These are phyloP conservation scores for Styphnolobium japonicum DNA, from an alignment of 306 rosid species.

Conservation along the genomic window DNA sequence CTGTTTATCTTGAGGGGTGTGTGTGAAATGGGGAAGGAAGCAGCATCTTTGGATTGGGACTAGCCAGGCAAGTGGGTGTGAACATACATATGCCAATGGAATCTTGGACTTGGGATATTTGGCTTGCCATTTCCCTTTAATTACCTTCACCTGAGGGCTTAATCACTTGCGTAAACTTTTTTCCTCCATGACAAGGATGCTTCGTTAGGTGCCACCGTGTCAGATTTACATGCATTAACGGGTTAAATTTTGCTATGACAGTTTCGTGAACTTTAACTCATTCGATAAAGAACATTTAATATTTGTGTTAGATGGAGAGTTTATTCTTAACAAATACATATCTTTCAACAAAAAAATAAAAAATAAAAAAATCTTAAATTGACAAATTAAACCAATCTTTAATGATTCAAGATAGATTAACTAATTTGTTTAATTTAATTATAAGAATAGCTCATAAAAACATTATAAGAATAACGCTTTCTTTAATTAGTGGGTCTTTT, in stretches of 20 bases:
- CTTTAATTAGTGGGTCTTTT: neutral
- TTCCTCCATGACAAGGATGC: neutral
- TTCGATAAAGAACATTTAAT: too few relatives aligned
- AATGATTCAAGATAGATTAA: neutral
- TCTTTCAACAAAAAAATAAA: too few relatives aligned
- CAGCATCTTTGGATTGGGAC: constrained; percentile 30
- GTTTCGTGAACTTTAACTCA: too few relatives aligned
- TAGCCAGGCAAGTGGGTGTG: constrained; percentile 29
- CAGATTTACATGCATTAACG: neutral
- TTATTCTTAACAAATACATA: too few relatives aligned
- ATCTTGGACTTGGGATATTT: constrained; percentile 41
- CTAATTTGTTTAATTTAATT: neutral
- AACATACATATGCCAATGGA: constrained; percentile 28
- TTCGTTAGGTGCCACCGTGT: neutral
- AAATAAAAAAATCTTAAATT: too few relatives aligned
- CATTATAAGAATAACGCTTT: neutral
- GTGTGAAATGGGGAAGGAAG: constrained; percentile 32
- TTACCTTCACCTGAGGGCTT: constrained; percentile 27
- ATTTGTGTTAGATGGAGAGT: too few relatives aligned
- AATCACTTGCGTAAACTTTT: neutral
- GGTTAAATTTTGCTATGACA: neutral
- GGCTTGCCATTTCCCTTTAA: neutral
- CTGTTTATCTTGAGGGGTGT: neutral
- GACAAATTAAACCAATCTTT: neutral
- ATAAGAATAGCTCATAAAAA: neutral